Evolutionary conservation across 2,329 filamentous ascomycete genomes (phyloP), one percentile per base, ranked within the genome.

Genomic region (Beauveria brongniartii): DNA sequence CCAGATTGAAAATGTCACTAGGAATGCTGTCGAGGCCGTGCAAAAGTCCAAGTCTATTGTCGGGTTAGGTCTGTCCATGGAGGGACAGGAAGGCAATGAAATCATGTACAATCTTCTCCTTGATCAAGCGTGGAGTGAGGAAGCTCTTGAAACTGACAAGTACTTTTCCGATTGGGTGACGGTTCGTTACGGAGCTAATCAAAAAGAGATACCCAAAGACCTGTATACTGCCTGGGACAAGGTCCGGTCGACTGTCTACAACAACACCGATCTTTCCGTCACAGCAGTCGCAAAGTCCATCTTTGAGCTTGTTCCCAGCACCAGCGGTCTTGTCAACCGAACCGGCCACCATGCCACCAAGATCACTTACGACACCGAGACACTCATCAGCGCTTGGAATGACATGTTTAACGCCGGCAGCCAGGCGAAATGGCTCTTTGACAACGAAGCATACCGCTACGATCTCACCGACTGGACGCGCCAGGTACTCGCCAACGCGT

Each of bases 71-170:
- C 68, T 77, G 5, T 77, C 75, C 2, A 75, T 76, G 65, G 78
- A 80, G 61, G 77, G 74, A 3, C 77, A 80, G 62, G 78, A 79
- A 65, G 78, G 78, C 20, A 80, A 80, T 61, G 77, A 80, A 62
- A 74, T 81, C 61, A 71, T 80, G 61, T 80, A 80, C 64, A 73
- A 76, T 54, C 66, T 80, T 1, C 70, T 81, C 0, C 70, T 81
- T 1, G 76, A 79, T 61, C 78, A 81, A 65, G 77, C 77, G 5
- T 81, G 79, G 79, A 73, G 70, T 1, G 55, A 48, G 20, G 65
- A 66, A 0, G 71, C 78, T 1, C 74, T 81, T 43, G 70, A 80
- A 40, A 77, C 75, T 0, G 59, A 67, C 14, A n/a, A 59, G 2
- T 81, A 80, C 65, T 80, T 80, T 62, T 67, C 69, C 30, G 62